A percentile compares a stretch with the other conserved stretches of the same genome.
Conservation (phyloP, 129 eudicot species). For the Flaveria linearis region DNA sequence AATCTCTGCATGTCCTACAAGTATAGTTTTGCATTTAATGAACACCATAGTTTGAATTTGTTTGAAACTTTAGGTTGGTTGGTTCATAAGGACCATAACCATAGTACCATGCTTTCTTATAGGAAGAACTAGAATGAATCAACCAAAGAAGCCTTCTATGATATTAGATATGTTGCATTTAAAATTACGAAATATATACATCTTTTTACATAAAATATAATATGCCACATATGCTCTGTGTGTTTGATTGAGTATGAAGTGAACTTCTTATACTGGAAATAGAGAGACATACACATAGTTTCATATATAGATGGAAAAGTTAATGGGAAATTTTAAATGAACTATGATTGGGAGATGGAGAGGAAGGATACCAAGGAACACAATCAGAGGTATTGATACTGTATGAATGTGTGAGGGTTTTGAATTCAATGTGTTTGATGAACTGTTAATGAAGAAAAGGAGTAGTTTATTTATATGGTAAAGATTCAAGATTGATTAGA, state of each 20-base stretch:
- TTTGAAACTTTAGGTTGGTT: not conserved
- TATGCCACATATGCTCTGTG: not conserved
- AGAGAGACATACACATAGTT: not conserved
- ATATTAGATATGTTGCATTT: not conserved
- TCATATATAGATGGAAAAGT: not conserved
- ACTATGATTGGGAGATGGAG: slow-evolving; percentile 10
- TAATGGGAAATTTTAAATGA: not conserved
- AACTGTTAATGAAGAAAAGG: not conserved
- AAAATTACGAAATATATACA: not conserved
- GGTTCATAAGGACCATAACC: not conserved
- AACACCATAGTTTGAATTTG: not conserved
- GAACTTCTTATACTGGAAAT: not conserved
- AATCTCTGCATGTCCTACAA: not conserved
- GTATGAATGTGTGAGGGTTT: not conserved
- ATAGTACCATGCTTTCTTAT: not conserved
- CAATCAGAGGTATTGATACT: not conserved
- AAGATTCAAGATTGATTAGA: not conserved
- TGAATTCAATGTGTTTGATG: not conserved
- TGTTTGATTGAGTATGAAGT: not conserved
- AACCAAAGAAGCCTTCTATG: not conserved
- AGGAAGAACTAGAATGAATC: not conserved
- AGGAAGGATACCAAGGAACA: not conserved
- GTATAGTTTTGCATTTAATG: not conserved
- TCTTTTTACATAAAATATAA: not conserved
- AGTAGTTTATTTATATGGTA: not conserved